Conservation (phyloP, 371 early-diverging fungal genomes). For the Mucor saturninus region DNA sequence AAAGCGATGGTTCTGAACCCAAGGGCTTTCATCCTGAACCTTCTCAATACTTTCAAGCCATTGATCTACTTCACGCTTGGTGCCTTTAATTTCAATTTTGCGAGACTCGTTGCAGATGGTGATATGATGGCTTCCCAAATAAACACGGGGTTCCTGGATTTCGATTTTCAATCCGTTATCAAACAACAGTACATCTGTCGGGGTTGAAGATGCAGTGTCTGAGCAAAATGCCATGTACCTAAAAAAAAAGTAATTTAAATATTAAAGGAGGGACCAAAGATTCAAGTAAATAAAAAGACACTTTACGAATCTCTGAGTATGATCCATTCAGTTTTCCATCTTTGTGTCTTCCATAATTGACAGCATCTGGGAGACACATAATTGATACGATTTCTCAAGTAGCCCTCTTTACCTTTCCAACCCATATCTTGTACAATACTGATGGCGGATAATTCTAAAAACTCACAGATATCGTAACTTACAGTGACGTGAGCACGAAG, state of each 20-base stretch:
- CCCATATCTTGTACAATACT: slow-evolving; percentile 81
- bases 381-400: slow-evolving; percentile 62
- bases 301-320: slow-evolving; percentile 76
- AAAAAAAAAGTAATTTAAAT: not conserved
- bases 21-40: slow-evolving; percentile 69
- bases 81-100: slow-evolving; percentile 71
- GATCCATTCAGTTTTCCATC: slow-evolving; percentile 77
- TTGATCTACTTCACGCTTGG: slow-evolving; percentile 65
- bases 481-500: slow-evolving; percentile 65
- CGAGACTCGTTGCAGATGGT: slow-evolving; percentile 60
- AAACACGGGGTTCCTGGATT: slow-evolving; percentile 28
- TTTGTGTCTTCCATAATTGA: slow-evolving; percentile 34
- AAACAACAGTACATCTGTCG: slow-evolving; percentile 74
- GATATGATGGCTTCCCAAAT: slow-evolving; percentile 44
- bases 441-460: slow-evolving; percentile 77
- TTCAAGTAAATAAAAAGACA: slow-evolving; percentile 12
- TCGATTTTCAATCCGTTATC: slow-evolving; percentile 66
- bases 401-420: slow-evolving; percentile 88
- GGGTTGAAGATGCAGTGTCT: slow-evolving; percentile 54
- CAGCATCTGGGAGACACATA: slow-evolving; percentile 46
- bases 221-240: slow-evolving; percentile 66
- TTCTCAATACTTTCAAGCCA: slow-evolving; percentile 67
- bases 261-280: not conserved
- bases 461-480: slow-evolving; percentile 79
- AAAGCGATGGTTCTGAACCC: slow-evolving; percentile 73